phyloP scores from a whole-genome alignment of 768 basidiomycete species.

The Lentinula lateritia region DNA sequence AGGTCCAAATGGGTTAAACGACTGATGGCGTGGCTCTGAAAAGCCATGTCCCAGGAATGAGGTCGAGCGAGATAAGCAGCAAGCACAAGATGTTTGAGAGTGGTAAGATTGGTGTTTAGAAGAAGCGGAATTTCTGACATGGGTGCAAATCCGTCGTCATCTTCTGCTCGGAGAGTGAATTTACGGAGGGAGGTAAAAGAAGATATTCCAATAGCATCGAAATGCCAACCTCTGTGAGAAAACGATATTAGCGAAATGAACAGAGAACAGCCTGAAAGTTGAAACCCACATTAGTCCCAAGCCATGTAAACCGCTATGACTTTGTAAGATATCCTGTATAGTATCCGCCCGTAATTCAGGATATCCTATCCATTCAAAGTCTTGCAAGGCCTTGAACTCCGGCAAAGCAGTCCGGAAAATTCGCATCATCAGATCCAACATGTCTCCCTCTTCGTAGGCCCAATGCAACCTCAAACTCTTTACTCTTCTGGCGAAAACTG shows the following conservation, averaged over 20 bases:
- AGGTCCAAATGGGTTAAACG: slow-evolving; percentile 67
- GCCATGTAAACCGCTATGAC: slow-evolving; percentile 47
- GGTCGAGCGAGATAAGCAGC: slow-evolving; percentile 63
- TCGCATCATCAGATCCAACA: slow-evolving; percentile 57
- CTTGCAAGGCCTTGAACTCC: slow-evolving; percentile 52
- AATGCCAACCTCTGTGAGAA: slow-evolving; percentile 59
- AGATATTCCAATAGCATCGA: slow-evolving; percentile 66
- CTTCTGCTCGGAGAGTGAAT: slow-evolving; percentile 65
- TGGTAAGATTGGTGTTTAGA: slow-evolving; percentile 52
- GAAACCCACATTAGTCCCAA: slow-evolving; percentile 52
- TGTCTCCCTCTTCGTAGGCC: slow-evolving; percentile 66
- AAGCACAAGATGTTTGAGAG: slow-evolving; percentile 57
- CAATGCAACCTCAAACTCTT: slow-evolving; percentile 60
- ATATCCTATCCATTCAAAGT: slow-evolving; percentile 77
- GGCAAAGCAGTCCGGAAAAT: slow-evolving; percentile 61
- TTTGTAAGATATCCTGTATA: slow-evolving; percentile 51
- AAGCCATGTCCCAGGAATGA: slow-evolving; percentile 65
- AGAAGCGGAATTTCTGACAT: slow-evolving; percentile 64
- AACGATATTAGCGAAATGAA: not conserved
- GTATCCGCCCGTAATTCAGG: slow-evolving; percentile 65
- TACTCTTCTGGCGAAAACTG: slow-evolving; percentile 53
- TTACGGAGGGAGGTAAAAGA: slow-evolving; percentile 53
- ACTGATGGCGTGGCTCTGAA: slow-evolving; percentile 56
- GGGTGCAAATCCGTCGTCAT: slow-evolving; percentile 66
- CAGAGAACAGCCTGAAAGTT: not conserved